Evolutionary conservation across 2,329 filamentous ascomycete species (phyloP), one percentile per base, ranked within the genome.

Genomic region (Fusarium nurragi): DNA sequence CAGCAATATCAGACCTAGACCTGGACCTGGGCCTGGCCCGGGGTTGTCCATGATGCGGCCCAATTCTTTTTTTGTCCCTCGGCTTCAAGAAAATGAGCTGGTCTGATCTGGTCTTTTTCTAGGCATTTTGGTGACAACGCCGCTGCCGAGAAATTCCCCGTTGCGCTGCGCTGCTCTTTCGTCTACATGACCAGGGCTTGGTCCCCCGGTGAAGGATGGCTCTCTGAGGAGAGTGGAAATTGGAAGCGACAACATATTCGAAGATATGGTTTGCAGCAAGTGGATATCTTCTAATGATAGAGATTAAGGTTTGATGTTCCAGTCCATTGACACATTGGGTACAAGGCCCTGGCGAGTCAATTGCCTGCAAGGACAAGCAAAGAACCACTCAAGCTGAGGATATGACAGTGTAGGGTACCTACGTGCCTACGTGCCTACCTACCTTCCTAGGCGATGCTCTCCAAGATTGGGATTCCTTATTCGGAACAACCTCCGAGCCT

Each of bases 391-490:
- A 63, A 32, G 49, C 28, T 60, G 60, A 60, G 54, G 30, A 26
- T 45, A 45, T 28, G 46, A 51, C 28, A 34, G 18, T 32, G 21
- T 25, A 39, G 19, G 56, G 34, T 54, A 38, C 16, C n/a, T 39
- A 22, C 16, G 21, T 37, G 10, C 34, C 34, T 37, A 37, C n/a
- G n/a, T 37, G 10, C 11, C 36, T 11, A 44, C 47, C 38, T 26
- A 50, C 28, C 37, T 44, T 26, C 46, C 37, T 26, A n/a, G 26
- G 22, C 37, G 13, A 22, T 36, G n/a, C 30, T 40, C 25, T 28
- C 36, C 36, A 48, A 47, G 39, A 37, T 62, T 46, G 56, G 65
- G 51, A 57, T 64, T 60, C 60, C 65, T 59, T 21, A 65, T 70
- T 57, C 40, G 59, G 68, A 18, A 54, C 55, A 51, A 61, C n/a